A percentile compares a stretch with the other conserved stretches of the same genome.
Conservation (phyloP, 805 yeast species). For the Hanseniaspora taiwanica region DNA sequence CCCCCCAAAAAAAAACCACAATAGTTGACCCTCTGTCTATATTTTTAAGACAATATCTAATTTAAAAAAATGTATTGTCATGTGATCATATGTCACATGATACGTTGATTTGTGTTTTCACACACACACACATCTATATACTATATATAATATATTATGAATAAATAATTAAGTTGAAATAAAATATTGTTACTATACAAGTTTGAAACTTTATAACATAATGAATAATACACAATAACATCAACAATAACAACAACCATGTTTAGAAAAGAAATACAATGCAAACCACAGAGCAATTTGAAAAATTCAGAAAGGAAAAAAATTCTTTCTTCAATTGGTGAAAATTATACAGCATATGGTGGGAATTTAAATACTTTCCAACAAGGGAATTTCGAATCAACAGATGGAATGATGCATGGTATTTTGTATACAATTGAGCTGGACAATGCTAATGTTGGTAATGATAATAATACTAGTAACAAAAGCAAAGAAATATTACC, state of each 20-base stretch:
- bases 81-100: too few species aligned
- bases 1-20: too few species aligned
- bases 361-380: not conserved
- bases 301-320: conserved; percentile 63
- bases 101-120: too few species aligned
- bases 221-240: not conserved
- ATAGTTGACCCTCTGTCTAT: too few species aligned
- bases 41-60: too few species aligned
- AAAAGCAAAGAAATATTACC: not conserved
- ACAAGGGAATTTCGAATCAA: not conserved
- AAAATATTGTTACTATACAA: too few species aligned
- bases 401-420: not conserved
- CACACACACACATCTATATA: too few species aligned
- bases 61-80: too few species aligned
- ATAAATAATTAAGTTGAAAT: too few species aligned
- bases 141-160: too few species aligned
- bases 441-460: too few species aligned
- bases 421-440: not conserved
- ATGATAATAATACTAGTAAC: not conserved
- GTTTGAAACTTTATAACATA: too few species aligned
- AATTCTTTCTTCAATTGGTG: conserved; percentile 30
- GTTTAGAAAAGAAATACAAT: conserved; percentile 28
- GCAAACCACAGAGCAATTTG: conserved; percentile 66
- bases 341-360: conserved; percentile 11
- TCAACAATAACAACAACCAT: conserved; percentile 6